These are phyloP conservation scores for Hanseniaspora hatyaiensis DNA, from an alignment of 805 yeast genomes.

Conservation along the genomic window DNA sequence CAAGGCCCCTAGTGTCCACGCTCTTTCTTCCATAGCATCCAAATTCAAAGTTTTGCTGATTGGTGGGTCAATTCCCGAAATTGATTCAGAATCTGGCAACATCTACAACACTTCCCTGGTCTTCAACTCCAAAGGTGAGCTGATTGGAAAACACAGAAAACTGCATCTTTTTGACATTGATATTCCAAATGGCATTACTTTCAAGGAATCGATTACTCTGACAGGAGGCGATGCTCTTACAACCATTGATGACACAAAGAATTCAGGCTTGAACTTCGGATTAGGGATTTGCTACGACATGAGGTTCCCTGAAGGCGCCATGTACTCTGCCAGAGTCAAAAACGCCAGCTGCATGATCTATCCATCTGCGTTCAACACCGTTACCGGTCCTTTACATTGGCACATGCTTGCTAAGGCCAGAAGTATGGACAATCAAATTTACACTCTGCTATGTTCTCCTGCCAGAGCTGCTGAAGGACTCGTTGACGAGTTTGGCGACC, in stretches of 20 bases:
- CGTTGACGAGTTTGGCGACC: constrained; percentile 20
- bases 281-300: constrained; percentile 78
- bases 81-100: constrained; percentile 42
- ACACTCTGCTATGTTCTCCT: constrained; percentile 73
- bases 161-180: constrained; percentile 87
- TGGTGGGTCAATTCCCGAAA: constrained; percentile 91
- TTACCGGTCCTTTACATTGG: constrained; percentile 80
- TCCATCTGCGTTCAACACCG: constrained; percentile 77
- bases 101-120: constrained; percentile 64
- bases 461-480: constrained; percentile 52
- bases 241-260: constrained; percentile 29
- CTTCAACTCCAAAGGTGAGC: constrained; percentile 57
- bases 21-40: constrained; percentile 56
- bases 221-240: constrained; percentile 77
- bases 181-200: constrained; percentile 80
- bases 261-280: constrained; percentile 48
- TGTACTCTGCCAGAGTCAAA: constrained; percentile 49
- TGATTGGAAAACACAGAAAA: constrained; percentile 81
- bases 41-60: constrained; percentile 51
- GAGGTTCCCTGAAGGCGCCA: constrained; percentile 68
- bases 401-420: constrained; percentile 59
- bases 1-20: constrained; percentile 41
- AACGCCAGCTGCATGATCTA: constrained; percentile 66
- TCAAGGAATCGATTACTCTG: constrained; percentile 66
- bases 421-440: constrained; percentile 64